Conservation (phyloP, 805 yeast species). For the Priceomyces carsonii region DNA sequence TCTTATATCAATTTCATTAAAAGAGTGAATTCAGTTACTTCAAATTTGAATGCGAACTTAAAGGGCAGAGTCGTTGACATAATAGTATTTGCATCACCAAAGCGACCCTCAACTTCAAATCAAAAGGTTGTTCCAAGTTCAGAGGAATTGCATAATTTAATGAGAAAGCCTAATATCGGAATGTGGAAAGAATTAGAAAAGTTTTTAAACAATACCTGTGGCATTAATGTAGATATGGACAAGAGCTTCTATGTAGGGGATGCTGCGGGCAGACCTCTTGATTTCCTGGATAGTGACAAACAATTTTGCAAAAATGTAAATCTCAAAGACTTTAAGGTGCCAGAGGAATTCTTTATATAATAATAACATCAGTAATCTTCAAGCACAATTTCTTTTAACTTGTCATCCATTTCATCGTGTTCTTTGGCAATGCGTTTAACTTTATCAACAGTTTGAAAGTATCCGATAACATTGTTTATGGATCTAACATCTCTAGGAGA, state of each 20-base stretch:
- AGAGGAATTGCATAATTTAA: constrained; percentile 32
- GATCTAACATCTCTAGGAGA: constrained; percentile 23
- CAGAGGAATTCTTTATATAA: constrained; percentile 62
- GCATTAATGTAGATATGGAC: constrained; percentile 36
- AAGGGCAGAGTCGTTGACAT: constrained; percentile 21
- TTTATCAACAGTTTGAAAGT: constrained; percentile 68
- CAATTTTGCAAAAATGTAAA: constrained; percentile 63
- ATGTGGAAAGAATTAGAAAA: constrained; percentile 63
- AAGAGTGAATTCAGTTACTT: constrained; percentile 42
- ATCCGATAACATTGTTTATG: constrained; percentile 54
- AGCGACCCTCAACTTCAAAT: constrained; percentile 39
- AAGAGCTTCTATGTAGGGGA: constrained; percentile 83
- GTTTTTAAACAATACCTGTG: constrained; percentile 31
- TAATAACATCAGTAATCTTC: constrained; percentile 14
- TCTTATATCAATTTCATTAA: constrained; percentile 40
- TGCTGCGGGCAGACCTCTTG: constrained; percentile 84
- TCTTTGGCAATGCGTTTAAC: constrained; percentile 16
- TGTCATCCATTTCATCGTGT: constrained; percentile 21
- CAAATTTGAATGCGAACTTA: constrained; percentile 22
- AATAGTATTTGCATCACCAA: constrained; percentile 65
- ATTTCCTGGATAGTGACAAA: constrained; percentile 79
- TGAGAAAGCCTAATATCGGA: constrained; percentile 77
- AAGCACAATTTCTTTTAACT: constrained; percentile 19
- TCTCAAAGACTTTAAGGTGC: constrained; percentile 55
- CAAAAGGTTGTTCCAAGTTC: constrained; percentile 19